Evolutionary conservation across 169 alveolate genomes (phyloP), one percentile per base, ranked within the genome.

Genomic region (Plasmodium gaboni): DNA sequence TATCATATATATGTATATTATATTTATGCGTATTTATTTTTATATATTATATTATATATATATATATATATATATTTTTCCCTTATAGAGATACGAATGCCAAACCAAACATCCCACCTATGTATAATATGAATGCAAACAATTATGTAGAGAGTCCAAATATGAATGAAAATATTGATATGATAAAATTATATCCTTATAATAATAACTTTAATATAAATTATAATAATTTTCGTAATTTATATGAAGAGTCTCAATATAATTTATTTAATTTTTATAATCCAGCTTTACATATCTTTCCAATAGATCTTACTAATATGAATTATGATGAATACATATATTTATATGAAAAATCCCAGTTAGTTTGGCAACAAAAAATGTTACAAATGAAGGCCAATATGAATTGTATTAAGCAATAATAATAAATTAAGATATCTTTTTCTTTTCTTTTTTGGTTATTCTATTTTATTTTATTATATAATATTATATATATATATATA

Each of bases 251-350:
- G 10, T 80, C 90, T 2, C 80, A 51, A 28, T 80, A 55, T 71
- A 80, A 80, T 63, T 42, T 92, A 78, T 88, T 92, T 24, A 92
- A 93, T 26, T 91, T 90, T 15, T 94, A 83, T 76, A 94, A 94
- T 55, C 96, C 96, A 51, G 92, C 95, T 4, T 69, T 94, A 13
- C 74, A 92, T 42, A 88, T 94, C 60, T 94, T 94, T 83, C 96
- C 96, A 8, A 74, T 94, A 8, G 96, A 94, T 70, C 53, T 94
- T 42, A 83, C 95, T n/a, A 94, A 94, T 73, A 87, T 94, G 95
- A 92, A 92, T 17, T 94, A 94, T 73, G 95, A 94, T 17, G 93
- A 92, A 15, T 94, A 94, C 69, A 86, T 92, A 32, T 87, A 93
- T 5, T 59, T 94, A 22, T 94, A 94, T 50, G 78, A 94, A 59